Evolutionary conservation across 306 rosid species (phyloP).

Genomic region (Rosa persica): DNA sequence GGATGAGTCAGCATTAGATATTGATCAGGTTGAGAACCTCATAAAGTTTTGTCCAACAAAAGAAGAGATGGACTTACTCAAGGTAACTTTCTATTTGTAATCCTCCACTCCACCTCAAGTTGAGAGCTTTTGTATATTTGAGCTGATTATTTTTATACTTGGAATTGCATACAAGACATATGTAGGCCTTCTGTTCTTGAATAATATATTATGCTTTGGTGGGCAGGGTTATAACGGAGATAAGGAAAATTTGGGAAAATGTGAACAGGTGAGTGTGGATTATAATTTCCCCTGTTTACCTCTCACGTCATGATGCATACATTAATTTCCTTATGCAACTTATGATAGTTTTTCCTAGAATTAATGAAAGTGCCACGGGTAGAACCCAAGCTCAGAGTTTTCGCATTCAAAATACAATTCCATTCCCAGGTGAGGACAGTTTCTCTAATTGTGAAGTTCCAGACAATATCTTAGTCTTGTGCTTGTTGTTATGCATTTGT

Average conservation of each 20-base stretch:
- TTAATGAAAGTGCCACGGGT: constrained; percentile 93
- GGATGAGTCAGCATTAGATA: constrained; percentile 74
- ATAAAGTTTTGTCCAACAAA: constrained; percentile 93
- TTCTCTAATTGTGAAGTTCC: constrained; percentile 21
- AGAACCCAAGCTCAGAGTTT: constrained; percentile 87
- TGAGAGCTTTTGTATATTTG: constrained; percentile 13
- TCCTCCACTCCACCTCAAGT: constrained; percentile 6
- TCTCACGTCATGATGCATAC: constrained; percentile 19
- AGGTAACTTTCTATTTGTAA: constrained; percentile 48
- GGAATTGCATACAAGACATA: background rate
- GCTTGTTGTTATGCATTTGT: constrained; percentile 26
- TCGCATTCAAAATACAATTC: constrained; percentile 87
- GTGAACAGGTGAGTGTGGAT: constrained; percentile 66
- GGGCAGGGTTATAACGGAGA: constrained; percentile 75
- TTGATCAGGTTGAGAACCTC: constrained; percentile 94
- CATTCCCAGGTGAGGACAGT: constrained; percentile 62
- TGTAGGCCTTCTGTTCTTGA: constrained; percentile 18
- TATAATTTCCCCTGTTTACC: background rate
- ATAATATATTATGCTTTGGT: constrained; percentile 30
- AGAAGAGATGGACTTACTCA: constrained; percentile 88
- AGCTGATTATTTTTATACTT: background rate
- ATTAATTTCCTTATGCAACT: constrained; percentile 32
- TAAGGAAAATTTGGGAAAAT: constrained; percentile 85
- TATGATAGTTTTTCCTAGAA: constrained; percentile 75
- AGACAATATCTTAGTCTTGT: constrained; percentile 23